Percentiles rank a stretch among this genome's conserved stretches.
phyloP scores from a whole-genome alignment of 1,284 basidiomycete genomes.

The Apiotrichum siamense region DNA sequence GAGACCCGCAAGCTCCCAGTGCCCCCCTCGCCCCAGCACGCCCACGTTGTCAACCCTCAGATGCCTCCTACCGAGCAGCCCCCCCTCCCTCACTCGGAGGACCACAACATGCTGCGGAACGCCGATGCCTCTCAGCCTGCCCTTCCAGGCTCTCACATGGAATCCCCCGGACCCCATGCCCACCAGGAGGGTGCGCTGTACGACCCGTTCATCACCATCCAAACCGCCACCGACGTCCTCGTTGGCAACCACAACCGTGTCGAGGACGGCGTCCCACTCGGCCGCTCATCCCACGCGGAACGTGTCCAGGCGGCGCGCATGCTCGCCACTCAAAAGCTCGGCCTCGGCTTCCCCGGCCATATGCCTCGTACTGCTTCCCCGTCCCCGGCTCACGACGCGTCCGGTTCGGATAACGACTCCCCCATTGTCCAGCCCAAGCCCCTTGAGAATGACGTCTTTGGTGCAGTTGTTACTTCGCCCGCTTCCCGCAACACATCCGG shows the following conservation, averaged over 20 bases:
- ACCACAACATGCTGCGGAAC: constrained; percentile 38
- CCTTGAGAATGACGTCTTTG: constrained; percentile 9
- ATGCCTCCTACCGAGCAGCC: constrained; percentile 28
- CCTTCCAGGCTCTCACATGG: constrained; percentile 1
- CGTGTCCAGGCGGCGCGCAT: constrained; percentile 40
- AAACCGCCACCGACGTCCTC: constrained; percentile 40
- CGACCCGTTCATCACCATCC: constrained; percentile 47
- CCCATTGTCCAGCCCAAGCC: neutral
- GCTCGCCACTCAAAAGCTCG: constrained; percentile 41
- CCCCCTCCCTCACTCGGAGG: constrained; percentile 26
- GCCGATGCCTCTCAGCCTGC: constrained; percentile 36
- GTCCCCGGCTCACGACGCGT: neutral
- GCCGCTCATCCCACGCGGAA: constrained; percentile 59
- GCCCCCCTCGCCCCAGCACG: constrained; percentile 11
- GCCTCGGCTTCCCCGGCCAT: constrained; percentile 33
- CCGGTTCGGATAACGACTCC: neutral
- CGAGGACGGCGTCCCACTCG: constrained; percentile 64
- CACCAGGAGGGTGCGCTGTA: constrained; percentile 43
- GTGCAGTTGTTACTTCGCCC: constrained; percentile 11
- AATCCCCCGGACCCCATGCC: constrained; percentile 22
- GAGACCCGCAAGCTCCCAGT: neutral
- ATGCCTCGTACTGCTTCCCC: neutral
- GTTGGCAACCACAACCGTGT: constrained; percentile 44
- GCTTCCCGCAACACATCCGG: constrained; percentile 4
- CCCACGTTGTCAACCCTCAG: constrained; percentile 13